Evolutionary conservation across 1,284 basidiomycete genomes (phyloP).

Genomic region (Cystobasidium sp.): DNA sequence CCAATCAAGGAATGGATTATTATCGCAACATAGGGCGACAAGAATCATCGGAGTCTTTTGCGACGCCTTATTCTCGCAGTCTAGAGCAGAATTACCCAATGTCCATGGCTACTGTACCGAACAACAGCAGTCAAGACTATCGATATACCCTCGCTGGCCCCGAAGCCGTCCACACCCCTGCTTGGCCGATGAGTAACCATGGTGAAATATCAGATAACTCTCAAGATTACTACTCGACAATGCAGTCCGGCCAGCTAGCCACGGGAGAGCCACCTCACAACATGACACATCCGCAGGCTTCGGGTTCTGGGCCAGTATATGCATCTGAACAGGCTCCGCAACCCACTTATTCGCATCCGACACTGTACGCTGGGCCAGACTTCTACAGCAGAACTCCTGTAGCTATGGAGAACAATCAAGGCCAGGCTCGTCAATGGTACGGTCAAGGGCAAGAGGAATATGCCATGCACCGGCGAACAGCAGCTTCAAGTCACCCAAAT

Average conservation of each 20-base stretch:
- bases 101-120: neutral
- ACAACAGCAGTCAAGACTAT: neutral
- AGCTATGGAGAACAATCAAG: neutral
- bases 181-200: neutral
- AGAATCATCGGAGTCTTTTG: neutral
- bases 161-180: neutral
- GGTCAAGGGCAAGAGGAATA: neutral
- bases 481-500: neutral
- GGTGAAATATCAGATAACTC: neutral
- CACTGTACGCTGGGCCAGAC: neutral
- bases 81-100: neutral
- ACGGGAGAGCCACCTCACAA: slow-evolving; percentile 3
- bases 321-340: neutral
- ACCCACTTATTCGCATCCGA: slow-evolving; percentile 2
- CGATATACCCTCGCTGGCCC: neutral
- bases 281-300: neutral
- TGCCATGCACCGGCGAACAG: neutral
- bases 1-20: neutral
- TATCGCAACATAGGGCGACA: neutral
- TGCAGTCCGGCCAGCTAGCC: slow-evolving; percentile 6
- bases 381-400: neutral
- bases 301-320: neutral
- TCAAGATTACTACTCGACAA: slow-evolving; percentile 4
- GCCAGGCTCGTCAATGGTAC: neutral
- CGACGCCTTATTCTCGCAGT: neutral